A percentile compares a stretch with the other conserved stretches of the same genome.
Conservation (phyloP, 2,329 filamentous ascomycete genomes). For the Fusarium pseudograminearum region DNA sequence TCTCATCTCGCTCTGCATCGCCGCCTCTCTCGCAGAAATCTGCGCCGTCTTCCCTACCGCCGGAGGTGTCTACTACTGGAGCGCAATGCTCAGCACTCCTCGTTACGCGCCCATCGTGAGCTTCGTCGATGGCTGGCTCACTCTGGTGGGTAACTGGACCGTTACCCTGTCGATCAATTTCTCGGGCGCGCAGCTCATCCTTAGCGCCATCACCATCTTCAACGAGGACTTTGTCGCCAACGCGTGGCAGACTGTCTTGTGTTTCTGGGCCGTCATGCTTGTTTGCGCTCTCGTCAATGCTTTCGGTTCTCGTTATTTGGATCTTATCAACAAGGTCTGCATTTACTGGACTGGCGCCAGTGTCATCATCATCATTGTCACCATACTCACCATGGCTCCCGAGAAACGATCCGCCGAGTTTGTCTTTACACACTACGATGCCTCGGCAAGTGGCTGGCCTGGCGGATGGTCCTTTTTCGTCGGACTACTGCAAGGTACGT, state of each 20-base stretch:
- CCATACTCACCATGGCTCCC: conserved; percentile 73
- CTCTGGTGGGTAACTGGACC: conserved; percentile 77
- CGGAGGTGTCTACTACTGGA: conserved; percentile 80
- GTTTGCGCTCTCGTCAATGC: conserved; percentile 75
- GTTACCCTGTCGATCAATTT: conserved; percentile 78
- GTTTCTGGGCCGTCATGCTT: conserved; percentile 76
- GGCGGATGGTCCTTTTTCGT: conserved; percentile 71
- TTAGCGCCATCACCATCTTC: conserved; percentile 75
- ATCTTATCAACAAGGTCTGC: conserved; percentile 76
- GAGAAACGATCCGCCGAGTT: conserved; percentile 72
- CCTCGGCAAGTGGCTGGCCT: conserved; percentile 76
- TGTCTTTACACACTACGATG: conserved; percentile 77
- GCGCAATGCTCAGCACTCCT: conserved; percentile 72
- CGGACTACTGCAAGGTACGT: conserved; percentile 62
- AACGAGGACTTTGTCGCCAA: conserved; percentile 69
- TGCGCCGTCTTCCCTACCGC: conserved; percentile 73
- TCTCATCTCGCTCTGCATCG: conserved; percentile 78
- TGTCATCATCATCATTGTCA: conserved; percentile 77
- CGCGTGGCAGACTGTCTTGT: conserved; percentile 79
- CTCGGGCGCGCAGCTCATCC: conserved; percentile 75
- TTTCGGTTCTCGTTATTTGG: conserved; percentile 69
- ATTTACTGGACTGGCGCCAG: conserved; percentile 79
- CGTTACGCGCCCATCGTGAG: conserved; percentile 72
- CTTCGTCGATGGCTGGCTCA: conserved; percentile 81
- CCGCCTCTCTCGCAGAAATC: conserved; percentile 78